Conservation (phyloP, 331 rosid species). For the Rosa hybrid region DNA sequence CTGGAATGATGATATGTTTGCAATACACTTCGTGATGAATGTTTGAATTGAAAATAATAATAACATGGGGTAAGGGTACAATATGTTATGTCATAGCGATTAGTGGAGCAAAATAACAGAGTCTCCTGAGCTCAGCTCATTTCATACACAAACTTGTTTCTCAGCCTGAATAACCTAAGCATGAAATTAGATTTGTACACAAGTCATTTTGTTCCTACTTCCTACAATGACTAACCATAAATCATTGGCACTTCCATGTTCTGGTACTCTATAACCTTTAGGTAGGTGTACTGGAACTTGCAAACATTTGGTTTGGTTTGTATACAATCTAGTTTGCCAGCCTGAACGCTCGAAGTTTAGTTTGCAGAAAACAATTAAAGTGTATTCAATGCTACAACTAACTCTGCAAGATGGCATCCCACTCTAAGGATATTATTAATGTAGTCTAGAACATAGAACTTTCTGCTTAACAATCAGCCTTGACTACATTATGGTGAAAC, state of each 20-base stretch:
- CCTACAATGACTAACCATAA: background rate
- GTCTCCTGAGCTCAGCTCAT: background rate
- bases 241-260: background rate
- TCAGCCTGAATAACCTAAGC: background rate
- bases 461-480: background rate
- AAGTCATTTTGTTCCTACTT: background rate
- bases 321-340: background rate
- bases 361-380: too few species aligned
- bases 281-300: background rate
- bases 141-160: background rate
- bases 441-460: too few species aligned
- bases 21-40: background rate
- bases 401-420: too few species aligned
- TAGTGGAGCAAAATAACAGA: background rate
- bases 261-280: conserved; percentile 2
- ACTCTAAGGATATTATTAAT: too few species aligned
- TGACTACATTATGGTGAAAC: background rate
- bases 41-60: background rate
- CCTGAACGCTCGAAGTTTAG: background rate
- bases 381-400: too few species aligned
- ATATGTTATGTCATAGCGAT: background rate
- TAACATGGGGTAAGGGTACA: background rate
- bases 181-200: background rate
- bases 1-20: background rate
- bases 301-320: background rate